phyloP scores from a whole-genome alignment of 2,329 filamentous ascomycete species.

The Diaporthe longicolla region DNA sequence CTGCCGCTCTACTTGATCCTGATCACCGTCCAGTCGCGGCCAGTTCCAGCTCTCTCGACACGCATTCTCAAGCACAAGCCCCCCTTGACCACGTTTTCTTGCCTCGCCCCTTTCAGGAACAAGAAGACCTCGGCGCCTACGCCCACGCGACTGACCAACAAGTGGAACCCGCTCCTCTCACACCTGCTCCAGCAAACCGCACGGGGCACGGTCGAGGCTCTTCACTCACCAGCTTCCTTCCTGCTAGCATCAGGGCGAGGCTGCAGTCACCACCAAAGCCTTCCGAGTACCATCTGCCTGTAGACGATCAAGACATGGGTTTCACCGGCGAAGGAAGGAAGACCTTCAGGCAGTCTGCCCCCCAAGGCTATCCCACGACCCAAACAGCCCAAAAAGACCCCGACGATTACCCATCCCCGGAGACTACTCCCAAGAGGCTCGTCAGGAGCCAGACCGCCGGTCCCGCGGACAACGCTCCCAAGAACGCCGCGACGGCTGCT shows the following conservation, averaged over 20 bases:
- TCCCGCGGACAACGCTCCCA: slow-evolving; percentile 34
- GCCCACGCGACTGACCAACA: slow-evolving; percentile 46
- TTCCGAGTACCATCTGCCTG: slow-evolving; percentile 1
- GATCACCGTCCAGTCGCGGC: slow-evolving; percentile 14
- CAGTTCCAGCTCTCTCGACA: slow-evolving; percentile 31
- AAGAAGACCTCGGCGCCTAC: slow-evolving; percentile 53
- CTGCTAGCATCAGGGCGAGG: slow-evolving; percentile 49
- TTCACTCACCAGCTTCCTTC: slow-evolving; percentile 54
- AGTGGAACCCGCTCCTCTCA: slow-evolving; percentile 41
- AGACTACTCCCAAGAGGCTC: slow-evolving; percentile 51
- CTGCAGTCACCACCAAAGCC: slow-evolving; percentile 48
- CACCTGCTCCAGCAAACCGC: slow-evolving; percentile 37
- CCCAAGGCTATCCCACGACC: slow-evolving; percentile 26
- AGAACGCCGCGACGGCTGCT: slow-evolving; percentile 34
- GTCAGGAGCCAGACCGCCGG: slow-evolving; percentile 48
- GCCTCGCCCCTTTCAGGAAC: slow-evolving; percentile 47
- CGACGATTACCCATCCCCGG: slow-evolving; percentile 46
- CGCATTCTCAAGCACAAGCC: slow-evolving; percentile 22
- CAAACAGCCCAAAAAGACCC: slow-evolving; percentile 31
- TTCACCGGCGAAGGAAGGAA: slow-evolving; percentile 58
- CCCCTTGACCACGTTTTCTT: slow-evolving; percentile 33
- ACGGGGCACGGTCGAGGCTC: slow-evolving; percentile 52
- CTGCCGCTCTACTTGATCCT: slow-evolving; percentile 33
- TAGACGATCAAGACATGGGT: slow-evolving; percentile 54
- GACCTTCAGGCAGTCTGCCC: slow-evolving; percentile 45